These are phyloP conservation scores for Auricularia sp. DNA, from an alignment of 768 basidiomycete species.

Conservation along the genomic window DNA sequence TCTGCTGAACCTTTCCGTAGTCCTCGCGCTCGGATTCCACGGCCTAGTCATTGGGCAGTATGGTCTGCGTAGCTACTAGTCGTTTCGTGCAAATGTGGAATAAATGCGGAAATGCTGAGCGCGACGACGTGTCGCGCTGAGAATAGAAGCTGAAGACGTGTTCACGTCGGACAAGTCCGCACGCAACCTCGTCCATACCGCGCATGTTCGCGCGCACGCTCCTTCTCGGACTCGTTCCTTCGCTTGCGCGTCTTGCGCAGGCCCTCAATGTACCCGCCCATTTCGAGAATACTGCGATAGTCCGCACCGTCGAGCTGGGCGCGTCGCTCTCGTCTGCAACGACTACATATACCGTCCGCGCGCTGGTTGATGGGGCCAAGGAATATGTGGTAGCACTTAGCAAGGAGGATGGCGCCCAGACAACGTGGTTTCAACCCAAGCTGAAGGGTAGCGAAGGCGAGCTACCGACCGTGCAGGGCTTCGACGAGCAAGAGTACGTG, in stretches of 20 bases:
- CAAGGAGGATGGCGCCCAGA: constrained; percentile 49
- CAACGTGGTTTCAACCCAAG: constrained; percentile 72
- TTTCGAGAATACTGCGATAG: constrained; percentile 84
- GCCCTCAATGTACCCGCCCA: constrained; percentile 20
- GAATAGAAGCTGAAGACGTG: too few species aligned
- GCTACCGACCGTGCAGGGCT: constrained; percentile 41
- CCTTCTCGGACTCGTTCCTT: constrained; percentile 1
- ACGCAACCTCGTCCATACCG: too few species aligned
- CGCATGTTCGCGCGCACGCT: not conserved
- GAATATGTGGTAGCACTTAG: constrained; percentile 62
- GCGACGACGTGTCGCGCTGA: too few species aligned
- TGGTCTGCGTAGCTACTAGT: constrained; percentile 35
- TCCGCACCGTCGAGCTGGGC: constrained; percentile 81
- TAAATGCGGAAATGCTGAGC: not conserved
- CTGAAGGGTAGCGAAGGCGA: constrained; percentile 57
- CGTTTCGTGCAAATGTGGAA: not conserved
- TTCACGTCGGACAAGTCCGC: too few species aligned
- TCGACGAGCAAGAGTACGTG: constrained; percentile 45
- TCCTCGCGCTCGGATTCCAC: constrained; percentile 55
- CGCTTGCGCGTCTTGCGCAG: not conserved
- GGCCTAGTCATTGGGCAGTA: constrained; percentile 59
- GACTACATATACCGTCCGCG: constrained; percentile 78
- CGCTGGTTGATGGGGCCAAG: constrained; percentile 48
- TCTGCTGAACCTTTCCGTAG: constrained; percentile 49
- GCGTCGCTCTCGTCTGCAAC: constrained; percentile 82